Evolutionary conservation across 73 alveolate species (phyloP).

Genomic region (Paramecium caudatum): DNA sequence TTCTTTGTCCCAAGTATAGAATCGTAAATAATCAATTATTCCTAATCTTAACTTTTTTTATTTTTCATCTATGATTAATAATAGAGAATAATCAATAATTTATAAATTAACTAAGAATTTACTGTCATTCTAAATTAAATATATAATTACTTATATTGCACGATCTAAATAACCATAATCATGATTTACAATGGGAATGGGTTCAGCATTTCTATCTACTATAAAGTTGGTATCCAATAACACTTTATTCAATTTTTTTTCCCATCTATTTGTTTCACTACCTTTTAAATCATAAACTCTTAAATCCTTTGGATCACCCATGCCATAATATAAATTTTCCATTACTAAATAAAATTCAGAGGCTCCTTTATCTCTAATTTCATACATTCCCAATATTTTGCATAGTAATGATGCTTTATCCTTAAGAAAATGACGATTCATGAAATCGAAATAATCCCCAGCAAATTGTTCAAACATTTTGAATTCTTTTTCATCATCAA

Average conservation of each 20-base stretch:
- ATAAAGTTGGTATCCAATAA: conserved; percentile 69
- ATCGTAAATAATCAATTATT: conserved; percentile 43
- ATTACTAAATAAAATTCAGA: conserved; percentile 60
- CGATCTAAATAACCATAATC: neutral
- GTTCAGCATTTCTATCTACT: conserved; percentile 70
- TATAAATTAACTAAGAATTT: neutral
- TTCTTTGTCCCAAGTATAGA: conserved; percentile 61
- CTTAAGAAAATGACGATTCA: conserved; percentile 37
- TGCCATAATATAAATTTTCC: conserved; percentile 73
- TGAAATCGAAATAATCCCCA: conserved; percentile 38
- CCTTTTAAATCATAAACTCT: conserved; percentile 69
- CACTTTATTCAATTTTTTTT: conserved; percentile 2
- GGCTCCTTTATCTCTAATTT: conserved; percentile 16
- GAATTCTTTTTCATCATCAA: conserved; percentile 61
- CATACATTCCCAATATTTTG: conserved; percentile 70
- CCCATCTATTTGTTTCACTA: conserved; percentile 65
- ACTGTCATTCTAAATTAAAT: neutral
- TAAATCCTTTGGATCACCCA: conserved; percentile 28
- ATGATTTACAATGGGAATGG: conserved; percentile 35
- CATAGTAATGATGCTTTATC: conserved; percentile 57
- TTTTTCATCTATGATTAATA: conserved; percentile 29
- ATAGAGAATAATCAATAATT: conserved; percentile 53
- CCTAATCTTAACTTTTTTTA: conserved; percentile 20
- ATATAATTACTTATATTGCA: conserved; percentile 20
- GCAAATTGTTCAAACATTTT: conserved; percentile 65